A percentile compares a stretch with the other conserved stretches of the same genome.
phyloP scores from a whole-genome alignment of 1,284 basidiomycete genomes.

The Lentinula novae-zelandiae region DNA sequence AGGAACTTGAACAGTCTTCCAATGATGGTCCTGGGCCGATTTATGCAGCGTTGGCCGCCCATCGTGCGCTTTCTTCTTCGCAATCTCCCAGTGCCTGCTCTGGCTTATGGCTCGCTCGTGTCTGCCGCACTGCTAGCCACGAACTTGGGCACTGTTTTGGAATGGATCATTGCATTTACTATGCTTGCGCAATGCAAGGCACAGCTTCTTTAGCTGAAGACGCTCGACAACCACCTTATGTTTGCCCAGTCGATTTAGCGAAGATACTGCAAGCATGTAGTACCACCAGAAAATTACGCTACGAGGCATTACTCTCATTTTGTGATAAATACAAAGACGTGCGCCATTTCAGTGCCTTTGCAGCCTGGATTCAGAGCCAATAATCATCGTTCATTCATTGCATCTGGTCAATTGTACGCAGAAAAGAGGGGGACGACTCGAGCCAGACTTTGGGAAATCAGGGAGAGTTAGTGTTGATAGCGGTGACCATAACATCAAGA shows the following conservation, averaged over 20 bases:
- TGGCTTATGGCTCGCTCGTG: conserved; percentile 27
- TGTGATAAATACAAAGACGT: conserved; percentile 22
- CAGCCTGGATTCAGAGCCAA: conserved; percentile 23
- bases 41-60: conserved; percentile 19
- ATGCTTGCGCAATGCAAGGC: conserved; percentile 32
- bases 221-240: conserved; percentile 29
- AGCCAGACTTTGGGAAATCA: not conserved
- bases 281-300: conserved; percentile 15
- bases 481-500: conserved; percentile 39
- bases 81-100: conserved; percentile 17
- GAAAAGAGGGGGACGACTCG: not conserved
- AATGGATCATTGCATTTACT: conserved; percentile 30
- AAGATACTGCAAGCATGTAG: conserved; percentile 26
- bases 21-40: conserved; percentile 13
- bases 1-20: not conserved
- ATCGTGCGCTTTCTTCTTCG: conserved; percentile 15
- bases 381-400: not conserved
- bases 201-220: conserved; percentile 28
- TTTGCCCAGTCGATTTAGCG: conserved; percentile 30
- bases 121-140: conserved; percentile 31
- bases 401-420: not conserved
- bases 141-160: conserved; percentile 33
- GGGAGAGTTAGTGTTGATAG: conserved; percentile 30
- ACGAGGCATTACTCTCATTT: conserved; percentile 22
- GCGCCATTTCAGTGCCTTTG: conserved; percentile 25